Percentiles rank a stretch among this genome's conserved stretches.
phyloP scores from a whole-genome alignment of 345 rosid genomes.

The Eucalyptus fibrosa region DNA sequence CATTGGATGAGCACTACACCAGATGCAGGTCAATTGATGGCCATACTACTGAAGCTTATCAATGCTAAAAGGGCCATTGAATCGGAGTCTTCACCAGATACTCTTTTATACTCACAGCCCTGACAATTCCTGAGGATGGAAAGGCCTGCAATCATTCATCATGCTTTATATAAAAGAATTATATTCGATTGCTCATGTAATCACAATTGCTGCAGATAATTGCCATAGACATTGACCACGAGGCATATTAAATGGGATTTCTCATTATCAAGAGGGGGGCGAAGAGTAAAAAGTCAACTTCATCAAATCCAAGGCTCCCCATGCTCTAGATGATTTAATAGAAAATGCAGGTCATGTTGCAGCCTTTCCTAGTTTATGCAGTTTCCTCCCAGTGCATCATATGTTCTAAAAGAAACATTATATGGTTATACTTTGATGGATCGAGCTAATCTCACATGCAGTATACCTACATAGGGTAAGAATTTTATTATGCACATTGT shows the following conservation, averaged over 20 bases:
- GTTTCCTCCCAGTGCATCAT: not conserved
- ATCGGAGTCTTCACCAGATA: constrained; percentile 71
- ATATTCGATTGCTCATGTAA: not conserved
- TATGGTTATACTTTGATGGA: not conserved
- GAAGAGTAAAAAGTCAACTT: constrained; percentile 24
- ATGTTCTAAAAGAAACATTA: not conserved
- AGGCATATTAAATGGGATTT: constrained; percentile 20
- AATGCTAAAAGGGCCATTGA: constrained; percentile 58
- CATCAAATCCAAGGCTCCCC: constrained; percentile 12
- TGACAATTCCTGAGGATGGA: constrained; percentile 60
- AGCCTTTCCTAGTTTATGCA: not conserved
- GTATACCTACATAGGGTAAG: not conserved
- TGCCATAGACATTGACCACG: constrained; percentile 14
- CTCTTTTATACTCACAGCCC: constrained; percentile 77
- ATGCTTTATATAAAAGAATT: not conserved
- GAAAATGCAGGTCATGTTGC: not conserved
- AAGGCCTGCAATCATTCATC: constrained; percentile 3
- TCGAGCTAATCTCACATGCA: not conserved
- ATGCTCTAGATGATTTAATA: constrained; percentile 18
- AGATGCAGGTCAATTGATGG: constrained; percentile 65
- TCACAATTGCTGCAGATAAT: not conserved
- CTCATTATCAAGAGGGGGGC: constrained; percentile 21
- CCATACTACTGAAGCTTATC: constrained; percentile 35
- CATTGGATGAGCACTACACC: constrained; percentile 42
- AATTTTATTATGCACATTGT: not conserved